phyloP scores from a whole-genome alignment of 1,284 basidiomycete genomes.

The Polyporus tsugae region DNA sequence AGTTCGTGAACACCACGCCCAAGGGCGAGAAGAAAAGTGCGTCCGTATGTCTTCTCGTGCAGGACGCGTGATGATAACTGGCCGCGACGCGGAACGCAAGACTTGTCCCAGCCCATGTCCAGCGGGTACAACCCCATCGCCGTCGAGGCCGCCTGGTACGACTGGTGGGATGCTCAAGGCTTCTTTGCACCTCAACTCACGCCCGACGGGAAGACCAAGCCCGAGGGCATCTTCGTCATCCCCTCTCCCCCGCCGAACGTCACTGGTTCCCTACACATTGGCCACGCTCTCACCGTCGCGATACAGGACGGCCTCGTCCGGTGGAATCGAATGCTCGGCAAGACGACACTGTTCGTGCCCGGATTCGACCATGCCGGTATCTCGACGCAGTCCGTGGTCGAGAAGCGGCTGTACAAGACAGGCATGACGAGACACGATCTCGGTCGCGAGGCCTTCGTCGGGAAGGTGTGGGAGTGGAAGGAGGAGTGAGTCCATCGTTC shows the following conservation, averaged over 20 bases:
- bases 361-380: conserved; percentile 99
- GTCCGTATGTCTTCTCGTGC: conserved; percentile 20
- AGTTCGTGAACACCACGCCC: conserved; percentile 88
- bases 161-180: conserved; percentile 94
- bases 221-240: conserved; percentile 85
- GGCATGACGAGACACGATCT: conserved; percentile 93
- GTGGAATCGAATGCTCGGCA: conserved; percentile 98
- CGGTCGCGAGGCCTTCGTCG: conserved; percentile 92
- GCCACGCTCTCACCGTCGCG: conserved; percentile 93
- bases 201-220: conserved; percentile 61
- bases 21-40: conserved; percentile 91
- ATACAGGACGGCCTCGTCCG: conserved; percentile 92
- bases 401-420: conserved; percentile 89
- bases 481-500: conserved; percentile 73
- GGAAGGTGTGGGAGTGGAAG: conserved; percentile 97
- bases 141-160: conserved; percentile 97
- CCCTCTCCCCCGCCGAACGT: conserved; percentile 98
- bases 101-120: conserved; percentile 89
- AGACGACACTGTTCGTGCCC: conserved; percentile 90
- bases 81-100: conserved; percentile 49
- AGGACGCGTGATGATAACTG: not conserved
- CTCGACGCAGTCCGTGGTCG: conserved; percentile 98
- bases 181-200: conserved; percentile 88
- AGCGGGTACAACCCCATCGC: conserved; percentile 94
- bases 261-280: conserved; percentile 96